Evolutionary conservation across 2,329 filamentous ascomycete genomes (phyloP).

Genomic region (Stagonosporopsis tanaceti): DNA sequence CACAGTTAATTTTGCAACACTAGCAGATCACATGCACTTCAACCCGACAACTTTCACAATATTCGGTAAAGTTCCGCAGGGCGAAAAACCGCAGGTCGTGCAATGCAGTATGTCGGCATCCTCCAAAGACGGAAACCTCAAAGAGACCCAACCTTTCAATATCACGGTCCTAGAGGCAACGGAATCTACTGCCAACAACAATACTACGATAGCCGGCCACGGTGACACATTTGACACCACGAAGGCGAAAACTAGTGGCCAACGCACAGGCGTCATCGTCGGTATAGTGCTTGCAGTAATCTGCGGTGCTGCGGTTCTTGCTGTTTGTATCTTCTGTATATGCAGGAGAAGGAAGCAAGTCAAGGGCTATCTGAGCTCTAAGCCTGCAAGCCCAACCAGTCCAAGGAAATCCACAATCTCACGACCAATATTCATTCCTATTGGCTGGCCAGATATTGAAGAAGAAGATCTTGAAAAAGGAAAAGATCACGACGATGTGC

Average conservation of each 20-base stretch:
- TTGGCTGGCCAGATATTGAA: constrained; percentile 36
- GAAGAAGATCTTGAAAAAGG: constrained; percentile 52
- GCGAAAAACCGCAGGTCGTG: constrained; percentile 50
- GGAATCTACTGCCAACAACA: constrained; percentile 15
- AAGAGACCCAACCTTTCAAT: constrained; percentile 56
- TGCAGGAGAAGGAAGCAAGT: constrained; percentile 34
- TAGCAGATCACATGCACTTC: constrained; percentile 60
- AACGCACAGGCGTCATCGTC: constrained; percentile 32
- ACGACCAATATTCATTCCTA: constrained; percentile 48
- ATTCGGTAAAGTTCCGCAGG: constrained; percentile 58
- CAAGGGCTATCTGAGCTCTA: constrained; percentile 32
- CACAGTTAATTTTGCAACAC: constrained; percentile 53
- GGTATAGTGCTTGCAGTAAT: constrained; percentile 47
- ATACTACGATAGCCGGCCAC: constrained; percentile 6
- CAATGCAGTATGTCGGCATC: constrained; percentile 55
- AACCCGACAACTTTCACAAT: constrained; percentile 55
- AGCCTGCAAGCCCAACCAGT: constrained; percentile 30
- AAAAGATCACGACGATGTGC: constrained; percentile 29
- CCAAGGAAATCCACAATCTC: constrained; percentile 51
- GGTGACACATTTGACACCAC: constrained; percentile 18
- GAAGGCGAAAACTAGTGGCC: constrained; percentile 11
- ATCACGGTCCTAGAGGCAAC: constrained; percentile 45
- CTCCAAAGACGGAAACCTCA: constrained; percentile 33
- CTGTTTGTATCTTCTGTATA: constrained; percentile 29
- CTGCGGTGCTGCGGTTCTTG: constrained; percentile 36